phyloP scores from a whole-genome alignment of 2,329 filamentous ascomycete genomes.

The Nemania bipapillata region DNA sequence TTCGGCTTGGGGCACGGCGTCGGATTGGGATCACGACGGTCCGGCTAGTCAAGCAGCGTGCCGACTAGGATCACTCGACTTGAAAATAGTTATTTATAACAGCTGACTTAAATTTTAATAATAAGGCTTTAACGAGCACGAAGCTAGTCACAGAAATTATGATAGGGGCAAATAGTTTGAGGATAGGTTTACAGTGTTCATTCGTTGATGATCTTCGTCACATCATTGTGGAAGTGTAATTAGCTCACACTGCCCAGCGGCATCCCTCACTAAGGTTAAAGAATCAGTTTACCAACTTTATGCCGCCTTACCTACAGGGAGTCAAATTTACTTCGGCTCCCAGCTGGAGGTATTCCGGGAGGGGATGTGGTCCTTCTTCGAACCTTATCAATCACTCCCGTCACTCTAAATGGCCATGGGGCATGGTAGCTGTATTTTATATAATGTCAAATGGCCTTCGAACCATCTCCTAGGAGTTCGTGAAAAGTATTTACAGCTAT shows the following conservation, averaged over 20 bases:
- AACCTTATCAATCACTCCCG: slow-evolving; percentile 6
- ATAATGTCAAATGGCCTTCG: not conserved
- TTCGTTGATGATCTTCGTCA: not conserved
- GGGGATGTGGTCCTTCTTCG: slow-evolving; percentile 14
- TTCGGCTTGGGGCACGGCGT: slow-evolving; percentile 12
- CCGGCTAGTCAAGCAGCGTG: not conserved
- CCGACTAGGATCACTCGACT: slow-evolving; percentile 3
- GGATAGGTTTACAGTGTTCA: not conserved
- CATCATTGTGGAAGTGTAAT: not conserved
- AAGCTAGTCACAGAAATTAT: not conserved
- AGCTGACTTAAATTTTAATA: not conserved
- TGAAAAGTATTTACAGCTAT: not conserved
- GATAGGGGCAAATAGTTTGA: not conserved
- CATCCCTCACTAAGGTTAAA: not conserved
- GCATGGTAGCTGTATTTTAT: not conserved
- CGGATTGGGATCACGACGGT: slow-evolving; percentile 4
- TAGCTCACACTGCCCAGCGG: not conserved
- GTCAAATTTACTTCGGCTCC: not conserved
- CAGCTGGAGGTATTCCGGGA: slow-evolving; percentile 6
- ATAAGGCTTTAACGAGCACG: not conserved
- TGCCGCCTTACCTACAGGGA: not conserved
- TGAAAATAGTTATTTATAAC: not conserved
- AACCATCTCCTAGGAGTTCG: not conserved
- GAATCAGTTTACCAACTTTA: not conserved
- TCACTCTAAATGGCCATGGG: not conserved